These are phyloP conservation scores for Exophiala aquamarina DNA, from an alignment of 2,329 filamentous ascomycete genomes.

Conservation along the genomic window DNA sequence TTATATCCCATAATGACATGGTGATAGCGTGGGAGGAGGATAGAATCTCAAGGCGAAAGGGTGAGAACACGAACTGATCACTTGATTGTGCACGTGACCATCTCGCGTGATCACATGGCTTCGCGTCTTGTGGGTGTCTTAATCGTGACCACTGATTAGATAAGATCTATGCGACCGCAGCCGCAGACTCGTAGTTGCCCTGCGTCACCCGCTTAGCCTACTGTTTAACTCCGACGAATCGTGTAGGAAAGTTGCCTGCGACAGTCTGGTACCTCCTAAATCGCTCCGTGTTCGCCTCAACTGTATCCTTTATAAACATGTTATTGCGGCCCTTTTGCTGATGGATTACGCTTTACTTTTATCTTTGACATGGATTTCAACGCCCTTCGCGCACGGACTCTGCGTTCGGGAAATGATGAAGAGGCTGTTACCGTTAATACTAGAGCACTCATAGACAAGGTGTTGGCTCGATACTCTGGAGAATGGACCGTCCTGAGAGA, in stretches of 20 bases:
- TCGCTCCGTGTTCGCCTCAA: not conserved
- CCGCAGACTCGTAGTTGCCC: too few species aligned
- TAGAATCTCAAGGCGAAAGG: not conserved
- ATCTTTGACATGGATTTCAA: constrained; percentile 48
- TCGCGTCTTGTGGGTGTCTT: too few species aligned
- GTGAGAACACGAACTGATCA: not conserved
- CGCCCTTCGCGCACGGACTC: constrained; percentile 77
- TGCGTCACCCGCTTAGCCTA: too few species aligned
- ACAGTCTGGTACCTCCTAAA: not conserved
- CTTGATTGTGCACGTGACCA: not conserved
- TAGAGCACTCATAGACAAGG: constrained; percentile 93
- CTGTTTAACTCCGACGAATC: too few species aligned
- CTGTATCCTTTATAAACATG: not conserved
- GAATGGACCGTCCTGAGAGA: constrained; percentile 89
- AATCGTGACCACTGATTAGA: not conserved
- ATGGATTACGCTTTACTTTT: not conserved
- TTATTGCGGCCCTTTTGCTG: too few species aligned
- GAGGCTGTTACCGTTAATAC: constrained; percentile 98
- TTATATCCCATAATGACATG: constrained; percentile 74
- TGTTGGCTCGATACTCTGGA: constrained; percentile 91
- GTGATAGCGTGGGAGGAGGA: not conserved
- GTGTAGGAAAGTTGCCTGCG: too few species aligned
- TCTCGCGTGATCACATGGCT: not conserved
- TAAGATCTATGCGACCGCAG: too few species aligned
- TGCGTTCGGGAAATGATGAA: constrained; percentile 83